Evolutionary conservation across 192 early-diverging fungal species (phyloP), one percentile per base, ranked within the genome.

Genomic region (Coemansia sp.): DNA sequence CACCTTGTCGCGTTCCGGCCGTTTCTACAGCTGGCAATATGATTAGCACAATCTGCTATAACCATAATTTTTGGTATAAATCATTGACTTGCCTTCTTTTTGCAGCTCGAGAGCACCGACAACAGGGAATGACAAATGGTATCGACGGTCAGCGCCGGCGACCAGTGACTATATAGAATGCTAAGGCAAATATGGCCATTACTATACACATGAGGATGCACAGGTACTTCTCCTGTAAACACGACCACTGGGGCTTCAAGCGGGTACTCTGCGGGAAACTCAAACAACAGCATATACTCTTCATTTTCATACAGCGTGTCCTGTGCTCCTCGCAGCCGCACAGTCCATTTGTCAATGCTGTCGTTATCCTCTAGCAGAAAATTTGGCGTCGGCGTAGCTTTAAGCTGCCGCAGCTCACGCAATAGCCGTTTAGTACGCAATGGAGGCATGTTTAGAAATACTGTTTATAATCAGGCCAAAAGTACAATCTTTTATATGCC

Each of bases 131-230:
- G 82, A 63, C 94, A 98, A 11, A 98, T 88, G 2, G 89, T 87
- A 25, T 87, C 85, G 22, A 96, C 90, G 5, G 95, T 97, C 63
- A 96, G 83, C 0, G 94, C 96, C 0, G 96, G 96, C 19, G 86
- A 88, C 96, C 96, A 98, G 35, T 95, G 86, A 66, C 89, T 89
- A 72, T 97, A 97, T 41, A 98, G 85, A 57, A 98, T 96, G 64
- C 93, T 95, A 29, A 98, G 73, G 68, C 96, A 98, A 53, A 98
- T 98, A 62, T 98, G 96, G n/a, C 95, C 94, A 69, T 97, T 97
- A 78, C 87, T 87, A 71, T 94, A 93, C 37, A 89, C 79, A 67
- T 93, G 91, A 32, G 91, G 91, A 58, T 93, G 89, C 35, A 90
- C 73, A 3, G 91, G 91, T 9, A 85, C 66, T 10, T 79, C 74